Evolutionary conservation across 129 eudicot genomes (phyloP).

Genomic region (Flaveria robusta): DNA sequence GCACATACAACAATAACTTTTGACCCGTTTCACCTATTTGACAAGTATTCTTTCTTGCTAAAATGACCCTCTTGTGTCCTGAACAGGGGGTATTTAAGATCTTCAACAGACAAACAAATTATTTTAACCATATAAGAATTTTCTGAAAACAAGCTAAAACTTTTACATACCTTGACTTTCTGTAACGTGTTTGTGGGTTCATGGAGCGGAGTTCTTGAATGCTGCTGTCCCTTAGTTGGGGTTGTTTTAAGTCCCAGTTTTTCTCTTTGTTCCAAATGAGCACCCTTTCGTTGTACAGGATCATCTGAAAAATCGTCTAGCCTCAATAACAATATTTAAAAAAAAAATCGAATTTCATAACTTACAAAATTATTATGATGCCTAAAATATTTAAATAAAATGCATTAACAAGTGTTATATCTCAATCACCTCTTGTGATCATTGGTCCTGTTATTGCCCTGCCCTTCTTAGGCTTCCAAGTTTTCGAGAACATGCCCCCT

Average conservation of each 20-base stretch:
- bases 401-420: not conserved
- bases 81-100: too few species aligned
- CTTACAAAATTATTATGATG: not conserved
- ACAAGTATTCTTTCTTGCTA: not conserved
- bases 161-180: conserved; percentile 68
- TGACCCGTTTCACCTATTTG: not conserved
- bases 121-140: not conserved
- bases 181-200: conserved; percentile 79
- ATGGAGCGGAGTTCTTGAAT: conserved; percentile 51
- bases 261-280: conserved; percentile 92
- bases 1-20: not conserved
- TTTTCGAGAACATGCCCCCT: conserved; percentile 86
- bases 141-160: not conserved
- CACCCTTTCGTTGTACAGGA: conserved; percentile 66
- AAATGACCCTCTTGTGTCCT: not conserved
- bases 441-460: conserved; percentile 68
- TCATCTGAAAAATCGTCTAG: conserved; percentile 55
- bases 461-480: conserved; percentile 96
- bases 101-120: too few species aligned
- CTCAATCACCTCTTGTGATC: conserved; percentile 57
- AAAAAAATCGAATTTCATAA: not conserved
- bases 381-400: not conserved
- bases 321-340: not conserved
- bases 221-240: conserved; percentile 41
- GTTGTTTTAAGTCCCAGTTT: conserved; percentile 63